These are phyloP conservation scores for Pyrenopolyporus hunteri DNA, from an alignment of 495 filamentous ascomycete genomes.

Conservation along the genomic window DNA sequence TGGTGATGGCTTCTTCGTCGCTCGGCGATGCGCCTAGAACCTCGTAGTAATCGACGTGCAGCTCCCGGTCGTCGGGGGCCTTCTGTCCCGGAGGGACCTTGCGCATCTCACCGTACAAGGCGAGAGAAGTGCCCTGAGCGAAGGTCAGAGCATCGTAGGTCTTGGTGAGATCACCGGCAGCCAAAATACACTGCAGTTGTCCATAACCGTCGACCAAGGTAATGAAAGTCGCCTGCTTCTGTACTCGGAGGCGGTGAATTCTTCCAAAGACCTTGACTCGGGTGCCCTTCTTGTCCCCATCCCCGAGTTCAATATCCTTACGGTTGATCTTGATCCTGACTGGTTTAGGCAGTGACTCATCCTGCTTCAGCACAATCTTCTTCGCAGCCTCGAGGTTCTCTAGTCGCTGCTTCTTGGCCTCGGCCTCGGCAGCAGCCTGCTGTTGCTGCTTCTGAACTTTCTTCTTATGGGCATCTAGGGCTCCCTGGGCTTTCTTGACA, in stretches of 20 bases:
- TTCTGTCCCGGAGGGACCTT: constrained; percentile 78
- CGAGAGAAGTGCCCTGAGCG: constrained; percentile 86
- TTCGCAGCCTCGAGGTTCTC: constrained; percentile 79
- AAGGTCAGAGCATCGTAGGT: constrained; percentile 91
- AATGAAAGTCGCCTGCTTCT: constrained; percentile 89
- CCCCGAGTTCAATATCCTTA: constrained; percentile 72
- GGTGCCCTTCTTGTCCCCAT: constrained; percentile 67
- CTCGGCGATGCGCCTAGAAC: constrained; percentile 84
- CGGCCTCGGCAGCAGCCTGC: constrained; percentile 69
- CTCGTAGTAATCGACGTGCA: constrained; percentile 93
- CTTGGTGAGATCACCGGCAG: constrained; percentile 79
- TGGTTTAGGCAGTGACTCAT: constrained; percentile 77
- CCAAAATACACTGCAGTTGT: constrained; percentile 83
- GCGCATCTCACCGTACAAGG: constrained; percentile 86
- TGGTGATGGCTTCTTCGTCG: constrained; percentile 93
- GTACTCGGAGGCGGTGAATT: constrained; percentile 80
- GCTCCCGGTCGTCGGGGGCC: constrained; percentile 86
- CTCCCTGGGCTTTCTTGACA: constrained; percentile 78
- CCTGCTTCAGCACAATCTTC: constrained; percentile 82
- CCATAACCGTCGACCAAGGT: constrained; percentile 89
- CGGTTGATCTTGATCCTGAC: constrained; percentile 74
- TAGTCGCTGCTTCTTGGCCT: constrained; percentile 69
- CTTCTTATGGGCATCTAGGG: constrained; percentile 75
- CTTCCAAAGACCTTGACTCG: constrained; percentile 84
- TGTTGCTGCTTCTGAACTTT: constrained; percentile 75